Conservation (phyloP, 768 basidiomycete genomes). For the Pisolithus tinctorius region DNA sequence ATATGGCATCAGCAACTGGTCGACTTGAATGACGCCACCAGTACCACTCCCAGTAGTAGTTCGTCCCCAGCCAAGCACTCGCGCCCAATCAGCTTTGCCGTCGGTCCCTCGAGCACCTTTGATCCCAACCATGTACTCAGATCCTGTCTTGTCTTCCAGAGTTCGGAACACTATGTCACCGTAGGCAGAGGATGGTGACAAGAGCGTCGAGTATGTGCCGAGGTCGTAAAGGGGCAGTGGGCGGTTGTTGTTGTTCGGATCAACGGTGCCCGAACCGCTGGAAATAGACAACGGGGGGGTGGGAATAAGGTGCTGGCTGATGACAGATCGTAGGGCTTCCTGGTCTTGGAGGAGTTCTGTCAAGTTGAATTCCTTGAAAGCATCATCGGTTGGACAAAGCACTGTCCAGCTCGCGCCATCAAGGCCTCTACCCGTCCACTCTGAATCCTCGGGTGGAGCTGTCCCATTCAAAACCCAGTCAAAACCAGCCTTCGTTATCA, state of each 20-base stretch:
- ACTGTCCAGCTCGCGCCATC: slow-evolving; percentile 71
- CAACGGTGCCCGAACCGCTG: slow-evolving; percentile 20
- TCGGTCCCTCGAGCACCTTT: slow-evolving; percentile 66
- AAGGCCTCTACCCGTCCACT: slow-evolving; percentile 50
- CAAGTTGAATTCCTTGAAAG: slow-evolving; percentile 83
- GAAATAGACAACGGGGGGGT: slow-evolving; percentile 23
- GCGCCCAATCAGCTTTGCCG: slow-evolving; percentile 56
- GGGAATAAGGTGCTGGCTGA: slow-evolving; percentile 73
- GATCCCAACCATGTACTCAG: slow-evolving; percentile 57
- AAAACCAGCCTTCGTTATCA: slow-evolving; percentile 79
- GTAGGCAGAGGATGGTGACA: slow-evolving; percentile 58
- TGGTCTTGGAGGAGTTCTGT: slow-evolving; percentile 59
- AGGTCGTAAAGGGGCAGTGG: slow-evolving; percentile 69
- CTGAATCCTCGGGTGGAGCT: slow-evolving; percentile 62
- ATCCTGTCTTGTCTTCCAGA: slow-evolving; percentile 34
- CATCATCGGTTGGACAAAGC: slow-evolving; percentile 86
- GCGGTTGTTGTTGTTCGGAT: slow-evolving; percentile 54
- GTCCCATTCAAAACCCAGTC: slow-evolving; percentile 90
- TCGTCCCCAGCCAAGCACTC: slow-evolving; percentile 67
- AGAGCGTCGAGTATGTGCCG: slow-evolving; percentile 70
- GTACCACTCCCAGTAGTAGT: slow-evolving; percentile 64
- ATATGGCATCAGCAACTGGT: slow-evolving; percentile 79
- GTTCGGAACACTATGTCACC: slow-evolving; percentile 80
- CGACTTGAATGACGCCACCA: slow-evolving; percentile 87
- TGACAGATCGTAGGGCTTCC: slow-evolving; percentile 49